Evolutionary conservation across 306 rosid genomes (phyloP).

Genomic region (Gastrolobium villosum): DNA sequence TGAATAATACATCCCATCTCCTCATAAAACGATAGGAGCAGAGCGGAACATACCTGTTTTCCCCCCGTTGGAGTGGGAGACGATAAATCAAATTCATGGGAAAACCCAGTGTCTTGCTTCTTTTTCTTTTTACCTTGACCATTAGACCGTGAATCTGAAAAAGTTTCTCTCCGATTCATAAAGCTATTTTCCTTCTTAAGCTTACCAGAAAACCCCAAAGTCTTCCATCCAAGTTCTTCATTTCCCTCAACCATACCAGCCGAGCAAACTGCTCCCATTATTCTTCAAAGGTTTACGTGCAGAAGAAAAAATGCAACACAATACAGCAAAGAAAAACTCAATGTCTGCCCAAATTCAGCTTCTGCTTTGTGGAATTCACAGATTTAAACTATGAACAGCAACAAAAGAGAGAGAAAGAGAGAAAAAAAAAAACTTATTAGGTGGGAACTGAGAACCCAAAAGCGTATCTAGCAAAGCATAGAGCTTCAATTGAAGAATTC

Average conservation of each 20-base stretch:
- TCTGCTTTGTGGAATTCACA: background rate
- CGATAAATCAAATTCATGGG: conserved; percentile 54
- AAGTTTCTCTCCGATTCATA: conserved; percentile 39
- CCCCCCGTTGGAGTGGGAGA: conserved; percentile 43
- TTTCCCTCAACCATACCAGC: conserved; percentile 60
- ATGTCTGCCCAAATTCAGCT: conserved; percentile 39
- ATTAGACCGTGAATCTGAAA: conserved; percentile 49
- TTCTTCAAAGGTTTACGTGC: conserved; percentile 12
- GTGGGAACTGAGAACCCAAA: background rate
- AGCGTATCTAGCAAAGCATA: background rate
- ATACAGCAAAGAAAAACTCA: background rate
- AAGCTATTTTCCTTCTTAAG: conserved; percentile 51
- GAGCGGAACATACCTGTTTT: conserved; percentile 57
- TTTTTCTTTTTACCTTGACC: conserved; percentile 48
- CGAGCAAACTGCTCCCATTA: conserved; percentile 89
- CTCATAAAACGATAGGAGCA: background rate
- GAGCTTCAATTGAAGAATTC: background rate
- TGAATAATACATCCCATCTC: background rate
- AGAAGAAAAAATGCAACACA: background rate
- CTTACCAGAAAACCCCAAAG: conserved; percentile 61
- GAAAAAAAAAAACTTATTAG: background rate
- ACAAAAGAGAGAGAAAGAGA: background rate
- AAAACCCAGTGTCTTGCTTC: conserved; percentile 51
- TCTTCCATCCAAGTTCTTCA: conserved; percentile 48
- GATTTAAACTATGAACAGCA: background rate